Evolutionary conservation across 192 early-diverging fungal genomes (phyloP), one percentile per base, ranked within the genome.

Genomic region (Allomyces javanicus): DNA sequence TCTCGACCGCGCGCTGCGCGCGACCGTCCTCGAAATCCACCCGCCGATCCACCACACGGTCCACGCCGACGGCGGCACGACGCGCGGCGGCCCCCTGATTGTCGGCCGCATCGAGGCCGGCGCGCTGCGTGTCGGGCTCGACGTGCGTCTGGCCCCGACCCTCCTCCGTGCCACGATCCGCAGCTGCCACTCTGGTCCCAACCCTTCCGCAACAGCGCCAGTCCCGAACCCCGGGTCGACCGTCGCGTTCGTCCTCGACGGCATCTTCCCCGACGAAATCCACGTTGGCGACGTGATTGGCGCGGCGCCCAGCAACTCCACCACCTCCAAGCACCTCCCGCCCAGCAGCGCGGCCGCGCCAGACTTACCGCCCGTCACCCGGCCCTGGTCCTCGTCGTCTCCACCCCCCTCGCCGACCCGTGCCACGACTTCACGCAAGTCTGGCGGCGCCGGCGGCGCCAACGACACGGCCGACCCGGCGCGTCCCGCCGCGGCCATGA

Each of bases 51-150:
- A 40, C 33, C 33, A 40, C 33, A 40, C 33, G 33, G 33, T 9
- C 33, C 33, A 40, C 33, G 33, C 33, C 33, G 33, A 40, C 33
- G 33, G 33, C 33, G 93, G 93, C 84, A 94, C 93, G 77, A 87
- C 90, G 76, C 87, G 89, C 89, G 89, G 90, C 72, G 94, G 94
- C 74, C 91, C 89, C 67, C 91, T 97, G 61, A 88, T 90, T 68
- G 94, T 93, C 76, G 94, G 94, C 77, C 90, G 91, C 90, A 90
- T 94, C 78, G 90, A 94, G 78, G 92, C 90, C 67, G 92, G 92
- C 86, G 72, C 84, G 74, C 89, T 94, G 85, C 92, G 91, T 83
- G 79, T 89, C 71, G 91, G 91, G 81, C 86, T 89, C 85, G 80
- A 87, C 68, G 86, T 89, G 70, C 85, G 82, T 71, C 93, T 94